phyloP scores from a whole-genome alignment of 2,329 filamentous ascomycete species.

The Mariannaea elegans region DNA sequence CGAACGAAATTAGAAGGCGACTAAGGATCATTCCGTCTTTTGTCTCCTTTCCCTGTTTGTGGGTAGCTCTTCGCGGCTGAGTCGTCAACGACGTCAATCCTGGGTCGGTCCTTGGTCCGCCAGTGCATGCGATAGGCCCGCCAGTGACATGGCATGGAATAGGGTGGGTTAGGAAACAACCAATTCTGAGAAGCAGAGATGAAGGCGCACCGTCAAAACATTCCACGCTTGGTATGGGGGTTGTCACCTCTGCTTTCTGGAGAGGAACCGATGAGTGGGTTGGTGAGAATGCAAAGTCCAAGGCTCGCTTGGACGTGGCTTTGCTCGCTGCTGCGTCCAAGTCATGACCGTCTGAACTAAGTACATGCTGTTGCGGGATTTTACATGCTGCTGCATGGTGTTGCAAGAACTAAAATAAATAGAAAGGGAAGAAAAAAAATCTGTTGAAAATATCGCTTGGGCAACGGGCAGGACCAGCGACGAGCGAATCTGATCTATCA shows the following conservation, averaged over 20 bases:
- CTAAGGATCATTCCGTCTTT: too few species aligned
- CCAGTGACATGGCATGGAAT: not conserved
- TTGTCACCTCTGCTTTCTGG: too few species aligned
- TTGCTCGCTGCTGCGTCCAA: not conserved
- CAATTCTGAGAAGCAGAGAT: not conserved
- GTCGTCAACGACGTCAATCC: too few species aligned
- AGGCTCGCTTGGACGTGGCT: constrained; percentile 16
- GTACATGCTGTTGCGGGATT: constrained; percentile 18
- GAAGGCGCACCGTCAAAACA: not conserved
- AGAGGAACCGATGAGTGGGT: constrained; percentile 1
- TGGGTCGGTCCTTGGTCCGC: constrained; percentile 20
- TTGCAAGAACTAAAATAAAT: not conserved
- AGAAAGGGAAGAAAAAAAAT: too few species aligned
- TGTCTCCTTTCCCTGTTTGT: not conserved
- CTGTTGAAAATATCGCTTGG: too few species aligned
- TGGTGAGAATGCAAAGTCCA: constrained; percentile 3
- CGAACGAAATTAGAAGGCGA: constrained; percentile 12
- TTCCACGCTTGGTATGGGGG: not conserved
- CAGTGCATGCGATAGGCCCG: not conserved
- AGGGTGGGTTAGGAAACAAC: not conserved
- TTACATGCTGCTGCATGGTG: constrained; percentile 13
- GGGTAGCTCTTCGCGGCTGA: too few species aligned
- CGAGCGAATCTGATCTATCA: constrained; percentile 17
- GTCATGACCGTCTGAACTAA: constrained; percentile 1
- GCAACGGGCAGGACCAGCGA: not conserved